A percentile compares a stretch with the other conserved stretches of the same genome.
These are phyloP conservation scores for Ceratobasidium sp. DNA, from an alignment of 1,284 basidiomycete genomes.

Conservation along the genomic window DNA sequence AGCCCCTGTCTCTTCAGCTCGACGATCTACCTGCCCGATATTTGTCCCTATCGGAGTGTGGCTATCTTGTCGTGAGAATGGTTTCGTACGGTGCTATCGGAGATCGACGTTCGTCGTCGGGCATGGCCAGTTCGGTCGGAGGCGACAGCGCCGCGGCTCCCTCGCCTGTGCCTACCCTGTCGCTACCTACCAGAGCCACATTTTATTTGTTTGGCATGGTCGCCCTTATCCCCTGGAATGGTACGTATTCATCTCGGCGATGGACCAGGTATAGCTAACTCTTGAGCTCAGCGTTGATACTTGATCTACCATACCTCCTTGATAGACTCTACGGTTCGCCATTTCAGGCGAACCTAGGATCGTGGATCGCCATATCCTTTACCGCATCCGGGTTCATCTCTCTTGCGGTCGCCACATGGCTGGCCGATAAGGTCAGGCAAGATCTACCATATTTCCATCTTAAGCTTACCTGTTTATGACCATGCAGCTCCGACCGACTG, in stretches of 20 bases:
- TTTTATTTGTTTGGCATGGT: constrained; percentile 3
- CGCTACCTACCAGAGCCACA: background rate
- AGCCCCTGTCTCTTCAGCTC: constrained; percentile 5
- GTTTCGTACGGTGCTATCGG: background rate
- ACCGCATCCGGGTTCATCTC: background rate
- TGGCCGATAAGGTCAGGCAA: background rate
- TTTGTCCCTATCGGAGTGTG: background rate
- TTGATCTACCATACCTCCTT: background rate
- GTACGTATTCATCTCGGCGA: background rate
- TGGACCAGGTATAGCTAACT: background rate
- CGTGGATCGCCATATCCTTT: background rate
- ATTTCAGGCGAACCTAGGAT: background rate
- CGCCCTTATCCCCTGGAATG: background rate
- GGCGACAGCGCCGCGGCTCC: too few species aligned
- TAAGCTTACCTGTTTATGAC: background rate
- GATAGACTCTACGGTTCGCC: background rate
- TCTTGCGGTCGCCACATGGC: background rate
- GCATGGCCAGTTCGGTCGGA: background rate
- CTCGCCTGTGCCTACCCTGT: background rate
- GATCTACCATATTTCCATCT: background rate
- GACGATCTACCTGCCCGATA: background rate
- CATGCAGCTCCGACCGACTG: background rate
- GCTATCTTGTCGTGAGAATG: background rate
- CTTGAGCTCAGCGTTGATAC: background rate
- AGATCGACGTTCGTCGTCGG: background rate